Evolutionary conservation across 306 rosid genomes (phyloP).

Genomic region (Prunus kanzakura): DNA sequence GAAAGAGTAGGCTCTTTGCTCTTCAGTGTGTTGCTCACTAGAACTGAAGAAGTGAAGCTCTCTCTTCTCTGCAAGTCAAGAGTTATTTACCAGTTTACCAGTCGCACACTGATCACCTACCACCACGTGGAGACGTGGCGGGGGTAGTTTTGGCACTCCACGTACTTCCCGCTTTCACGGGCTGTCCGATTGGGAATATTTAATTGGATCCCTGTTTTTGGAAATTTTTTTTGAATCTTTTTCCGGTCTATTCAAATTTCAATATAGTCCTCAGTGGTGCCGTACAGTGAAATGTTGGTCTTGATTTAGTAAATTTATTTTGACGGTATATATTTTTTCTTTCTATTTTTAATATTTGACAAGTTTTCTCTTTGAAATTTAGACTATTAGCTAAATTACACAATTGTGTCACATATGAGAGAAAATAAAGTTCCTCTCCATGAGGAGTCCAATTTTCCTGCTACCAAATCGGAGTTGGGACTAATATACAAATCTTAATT

Average conservation of each 20-base stretch:
- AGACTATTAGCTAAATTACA: too few species aligned
- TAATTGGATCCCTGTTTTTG: neutral
- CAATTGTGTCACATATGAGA: too few species aligned
- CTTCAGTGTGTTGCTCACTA: neutral
- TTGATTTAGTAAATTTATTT: too few species aligned
- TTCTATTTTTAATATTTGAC: too few species aligned
- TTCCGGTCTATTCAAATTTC: neutral
- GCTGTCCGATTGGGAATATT: neutral
- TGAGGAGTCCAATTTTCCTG: too few species aligned
- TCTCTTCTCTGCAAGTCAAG: neutral
- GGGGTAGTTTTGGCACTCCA: neutral
- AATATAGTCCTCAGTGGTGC: neutral
- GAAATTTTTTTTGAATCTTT: neutral
- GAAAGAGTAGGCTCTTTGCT: neutral
- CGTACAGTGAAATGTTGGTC: neutral
- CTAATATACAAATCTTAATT: too few species aligned
- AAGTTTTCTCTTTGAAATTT: too few species aligned
- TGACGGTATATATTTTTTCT: too few species aligned
- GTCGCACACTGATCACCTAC: neutral
- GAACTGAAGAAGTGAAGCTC: constrained; percentile 1
- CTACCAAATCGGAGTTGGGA: too few species aligned
- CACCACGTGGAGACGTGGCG: neutral
- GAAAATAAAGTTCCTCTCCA: too few species aligned
- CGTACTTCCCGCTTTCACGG: constrained; percentile 51
- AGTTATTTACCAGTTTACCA: neutral